phyloP scores from a whole-genome alignment of 2,329 filamentous ascomycete species.

The Fusarium compactum region DNA sequence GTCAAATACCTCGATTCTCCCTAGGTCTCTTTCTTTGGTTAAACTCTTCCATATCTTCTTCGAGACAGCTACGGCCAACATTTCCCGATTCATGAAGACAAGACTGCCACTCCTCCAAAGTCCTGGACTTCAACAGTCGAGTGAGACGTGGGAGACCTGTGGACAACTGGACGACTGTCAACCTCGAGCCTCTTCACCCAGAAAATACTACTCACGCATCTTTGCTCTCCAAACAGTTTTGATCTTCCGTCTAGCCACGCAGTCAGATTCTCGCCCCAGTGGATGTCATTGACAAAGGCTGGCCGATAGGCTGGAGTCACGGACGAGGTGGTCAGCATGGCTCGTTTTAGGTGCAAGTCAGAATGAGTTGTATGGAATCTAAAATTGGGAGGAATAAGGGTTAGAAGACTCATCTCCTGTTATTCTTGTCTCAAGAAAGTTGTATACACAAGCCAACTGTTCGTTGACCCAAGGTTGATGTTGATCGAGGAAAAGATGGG shows the following conservation, averaged over 20 bases:
- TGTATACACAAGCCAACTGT: constrained; percentile 40
- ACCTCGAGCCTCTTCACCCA: not conserved
- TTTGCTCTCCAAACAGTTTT: constrained; percentile 38
- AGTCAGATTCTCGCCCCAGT: constrained; percentile 39
- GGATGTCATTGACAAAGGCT: constrained; percentile 33
- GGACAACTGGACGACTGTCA: constrained; percentile 27
- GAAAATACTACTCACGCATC: constrained; percentile 26
- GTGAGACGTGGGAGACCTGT: constrained; percentile 30
- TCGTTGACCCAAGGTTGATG: constrained; percentile 44
- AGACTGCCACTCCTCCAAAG: constrained; percentile 37
- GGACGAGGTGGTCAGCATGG: constrained; percentile 40
- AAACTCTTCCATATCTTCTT: constrained; percentile 35
- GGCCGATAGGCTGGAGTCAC: constrained; percentile 35
- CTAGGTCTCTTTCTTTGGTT: constrained; percentile 17
- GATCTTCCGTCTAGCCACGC: constrained; percentile 38
- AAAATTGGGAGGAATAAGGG: too few species aligned
- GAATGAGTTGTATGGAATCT: not conserved
- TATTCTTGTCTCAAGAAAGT: constrained; percentile 37
- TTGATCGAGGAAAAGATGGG: constrained; percentile 39
- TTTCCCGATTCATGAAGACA: constrained; percentile 14
- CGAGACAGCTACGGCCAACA: constrained; percentile 25
- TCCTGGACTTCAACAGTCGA: constrained; percentile 29
- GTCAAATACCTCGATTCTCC: constrained; percentile 18
- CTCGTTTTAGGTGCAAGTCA: constrained; percentile 25
- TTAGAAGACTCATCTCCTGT: constrained; percentile 32